Evolutionary conservation across 257 asterid species (phyloP).

Genomic region (Paulownia fortunei): DNA sequence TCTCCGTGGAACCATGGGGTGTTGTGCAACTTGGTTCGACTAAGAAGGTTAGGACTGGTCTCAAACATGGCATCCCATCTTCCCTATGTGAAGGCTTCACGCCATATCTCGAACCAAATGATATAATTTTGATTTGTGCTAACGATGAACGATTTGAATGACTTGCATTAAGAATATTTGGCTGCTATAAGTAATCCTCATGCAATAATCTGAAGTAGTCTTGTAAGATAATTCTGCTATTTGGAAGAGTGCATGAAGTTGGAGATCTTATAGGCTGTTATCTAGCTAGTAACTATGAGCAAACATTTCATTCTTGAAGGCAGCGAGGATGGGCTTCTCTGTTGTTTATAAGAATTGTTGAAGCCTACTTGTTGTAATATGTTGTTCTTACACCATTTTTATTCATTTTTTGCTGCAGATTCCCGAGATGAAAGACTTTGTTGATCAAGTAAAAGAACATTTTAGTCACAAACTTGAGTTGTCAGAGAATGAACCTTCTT

Average conservation of each 20-base stretch:
- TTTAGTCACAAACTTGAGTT: too few relatives aligned
- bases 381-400: neutral
- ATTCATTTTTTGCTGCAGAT: slow-evolving; percentile 49
- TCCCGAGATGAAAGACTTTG: slow-evolving; percentile 58
- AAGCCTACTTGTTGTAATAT: neutral
- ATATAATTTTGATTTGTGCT: too few relatives aligned
- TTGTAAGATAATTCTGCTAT: neutral
- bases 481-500: too few relatives aligned
- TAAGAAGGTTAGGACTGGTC: slow-evolving; percentile 59
- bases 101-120: too few relatives aligned
- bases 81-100: too few relatives aligned
- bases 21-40: slow-evolving; percentile 88
- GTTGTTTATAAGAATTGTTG: neutral
- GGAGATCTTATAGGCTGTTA: slow-evolving; percentile 10
- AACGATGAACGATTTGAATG: too few relatives aligned
- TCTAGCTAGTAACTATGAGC: neutral
- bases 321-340: neutral
- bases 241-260: neutral
- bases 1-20: slow-evolving; percentile 81
- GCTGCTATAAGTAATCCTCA: too few relatives aligned
- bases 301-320: neutral
- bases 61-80: neutral
- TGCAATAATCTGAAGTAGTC: neutral
- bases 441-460: too few relatives aligned
- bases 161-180: too few relatives aligned